Conservation (phyloP, 1,284 basidiomycete genomes). For the Moesziomyces sp. region DNA sequence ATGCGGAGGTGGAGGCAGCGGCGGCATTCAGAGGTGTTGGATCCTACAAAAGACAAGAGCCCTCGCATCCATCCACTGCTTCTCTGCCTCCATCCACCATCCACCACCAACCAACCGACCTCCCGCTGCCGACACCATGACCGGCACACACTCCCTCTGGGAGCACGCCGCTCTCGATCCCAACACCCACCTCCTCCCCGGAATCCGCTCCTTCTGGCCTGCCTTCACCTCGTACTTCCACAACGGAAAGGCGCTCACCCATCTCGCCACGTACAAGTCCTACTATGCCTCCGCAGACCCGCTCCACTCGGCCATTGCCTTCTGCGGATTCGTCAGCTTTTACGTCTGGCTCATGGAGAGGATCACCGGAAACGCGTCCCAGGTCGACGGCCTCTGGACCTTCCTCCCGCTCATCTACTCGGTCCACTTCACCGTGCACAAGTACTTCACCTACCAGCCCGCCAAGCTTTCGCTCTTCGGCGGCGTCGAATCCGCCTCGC, state of each 20-base stretch:
- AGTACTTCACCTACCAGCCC: slow-evolving; percentile 49
- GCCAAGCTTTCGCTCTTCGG: slow-evolving; percentile 37
- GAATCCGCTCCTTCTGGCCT: slow-evolving; percentile 41
- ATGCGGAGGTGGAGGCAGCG: slow-evolving; percentile 4
- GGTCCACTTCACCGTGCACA: slow-evolving; percentile 60
- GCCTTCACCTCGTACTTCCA: slow-evolving; percentile 33
- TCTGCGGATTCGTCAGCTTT: slow-evolving; percentile 51
- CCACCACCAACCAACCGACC: slow-evolving; percentile 11
- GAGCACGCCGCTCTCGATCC: slow-evolving; percentile 49
- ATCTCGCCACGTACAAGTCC: slow-evolving; percentile 34
- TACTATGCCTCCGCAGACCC: slow-evolving; percentile 58
- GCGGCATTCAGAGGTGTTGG: too few relatives aligned
- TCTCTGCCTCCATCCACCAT: not conserved
- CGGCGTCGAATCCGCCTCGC: slow-evolving; percentile 29
- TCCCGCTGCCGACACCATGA: slow-evolving; percentile 13
- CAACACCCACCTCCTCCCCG: slow-evolving; percentile 40
- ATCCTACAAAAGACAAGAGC: not conserved
- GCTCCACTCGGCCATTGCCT: slow-evolving; percentile 54
- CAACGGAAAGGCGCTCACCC: slow-evolving; percentile 28
- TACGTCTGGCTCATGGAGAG: slow-evolving; percentile 58
- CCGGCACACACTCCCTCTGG: slow-evolving; percentile 27
- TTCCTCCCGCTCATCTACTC: slow-evolving; percentile 61
- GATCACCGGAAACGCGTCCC: slow-evolving; percentile 62
- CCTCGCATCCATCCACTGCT: slow-evolving; percentile 8
- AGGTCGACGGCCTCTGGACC: slow-evolving; percentile 65